Conservation (phyloP, 805 yeast species). For the Candida vaughaniae region DNA sequence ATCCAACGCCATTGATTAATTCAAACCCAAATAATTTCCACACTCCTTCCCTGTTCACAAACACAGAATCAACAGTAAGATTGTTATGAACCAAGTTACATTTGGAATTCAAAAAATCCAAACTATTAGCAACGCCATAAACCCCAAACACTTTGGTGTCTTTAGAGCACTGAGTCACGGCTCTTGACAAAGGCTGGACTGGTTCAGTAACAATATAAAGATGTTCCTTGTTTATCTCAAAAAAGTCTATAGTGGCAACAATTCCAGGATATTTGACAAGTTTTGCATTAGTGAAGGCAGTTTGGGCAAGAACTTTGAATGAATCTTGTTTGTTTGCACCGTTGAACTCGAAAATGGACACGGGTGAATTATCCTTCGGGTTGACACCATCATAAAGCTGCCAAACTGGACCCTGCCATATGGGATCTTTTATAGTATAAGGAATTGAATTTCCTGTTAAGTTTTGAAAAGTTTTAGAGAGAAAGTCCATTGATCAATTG, state of each 20-base stretch:
- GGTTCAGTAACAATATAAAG: slow-evolving; percentile 68
- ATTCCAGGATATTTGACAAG: slow-evolving; percentile 70
- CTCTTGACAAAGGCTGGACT: slow-evolving; percentile 51
- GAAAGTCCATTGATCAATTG: slow-evolving; percentile 65
- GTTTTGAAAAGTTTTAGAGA: slow-evolving; percentile 60
- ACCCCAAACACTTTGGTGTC: slow-evolving; percentile 54
- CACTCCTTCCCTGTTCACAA: slow-evolving; percentile 66
- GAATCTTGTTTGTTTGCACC: slow-evolving; percentile 34
- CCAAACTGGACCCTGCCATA: slow-evolving; percentile 49
- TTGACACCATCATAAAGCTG: slow-evolving; percentile 57
- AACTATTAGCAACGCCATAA: slow-evolving; percentile 50
- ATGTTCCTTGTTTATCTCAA: slow-evolving; percentile 54
- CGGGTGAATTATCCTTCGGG: slow-evolving; percentile 49
- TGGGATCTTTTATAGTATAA: slow-evolving; percentile 50
- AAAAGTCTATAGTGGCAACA: slow-evolving; percentile 58
- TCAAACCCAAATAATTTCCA: slow-evolving; percentile 88
- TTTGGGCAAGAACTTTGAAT: slow-evolving; percentile 31
- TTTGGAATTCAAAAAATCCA: slow-evolving; percentile 58
- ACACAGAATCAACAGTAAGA: slow-evolving; percentile 55
- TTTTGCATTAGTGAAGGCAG: slow-evolving; percentile 46
- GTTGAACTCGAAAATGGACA: slow-evolving; percentile 68
- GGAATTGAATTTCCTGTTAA: slow-evolving; percentile 61
- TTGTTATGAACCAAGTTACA: slow-evolving; percentile 65
- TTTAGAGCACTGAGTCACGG: slow-evolving; percentile 19
- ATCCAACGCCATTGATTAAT: slow-evolving; percentile 47